Evolutionary conservation across 306 rosid species (phyloP), one percentile per base, ranked within the genome.

Genomic region (Acacia melanoxylon): DNA sequence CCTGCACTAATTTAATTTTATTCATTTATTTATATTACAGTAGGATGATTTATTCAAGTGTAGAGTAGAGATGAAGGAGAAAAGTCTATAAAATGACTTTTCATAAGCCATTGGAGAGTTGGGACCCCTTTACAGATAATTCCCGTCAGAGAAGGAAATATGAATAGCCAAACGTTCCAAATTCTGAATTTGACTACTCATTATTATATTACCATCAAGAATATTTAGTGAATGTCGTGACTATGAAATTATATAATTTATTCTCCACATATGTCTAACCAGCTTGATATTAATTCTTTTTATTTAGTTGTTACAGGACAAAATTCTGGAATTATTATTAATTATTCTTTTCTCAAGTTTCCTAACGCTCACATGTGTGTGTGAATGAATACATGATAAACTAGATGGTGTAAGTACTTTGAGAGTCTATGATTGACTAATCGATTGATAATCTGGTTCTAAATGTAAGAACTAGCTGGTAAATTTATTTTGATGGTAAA

Each of bases 101-200:
- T 67, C 78, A 72, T n/a, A 62, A n/a, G 3, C 40, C 41, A 81
- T 16, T 20, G 67, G 10, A 59, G 24, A 73, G n/a, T 48, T 62
- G 84, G 79, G 79, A 17, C 79, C 84, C 79, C 58, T 48, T 33
- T 54, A 22, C 58, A 65, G 80, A 24, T 74, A 81, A 74, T 49
- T 72, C 72, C 83, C 83, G 46, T 61, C 10, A 1, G 79, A 74
- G 84, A 61, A 25, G 74, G 68, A 73, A 81, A 73, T 73, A 24
- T 72, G 67, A 62, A 62, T 24, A 59, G 24, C 78, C 83, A 54
- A 62, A 80, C 16, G 68, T 74, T 71, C 73, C 5, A 44, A 45
- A 59, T 61, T 72, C 76, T 5, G 74, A 74, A 48, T 73, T 72
- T 33, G 78, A 80, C 78, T 46, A 73, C 27, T 58, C 78, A 56